phyloP scores from a whole-genome alignment of 352 stramenopile genomes.

The Globisporangium radiosum region DNA sequence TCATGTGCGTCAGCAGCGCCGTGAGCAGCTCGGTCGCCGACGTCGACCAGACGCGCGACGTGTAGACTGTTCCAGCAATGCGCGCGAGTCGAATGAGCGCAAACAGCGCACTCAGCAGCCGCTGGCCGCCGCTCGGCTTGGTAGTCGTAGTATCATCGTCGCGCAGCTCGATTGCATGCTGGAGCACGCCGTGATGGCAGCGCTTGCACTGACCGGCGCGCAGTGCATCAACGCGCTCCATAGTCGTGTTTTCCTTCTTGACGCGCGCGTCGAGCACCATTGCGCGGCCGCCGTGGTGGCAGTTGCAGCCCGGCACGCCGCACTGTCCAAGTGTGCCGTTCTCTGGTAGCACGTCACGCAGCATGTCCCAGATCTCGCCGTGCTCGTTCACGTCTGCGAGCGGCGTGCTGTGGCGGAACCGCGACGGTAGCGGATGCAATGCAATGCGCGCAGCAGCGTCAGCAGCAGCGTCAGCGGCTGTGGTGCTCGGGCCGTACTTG shows the following conservation, averaged over 20 bases:
- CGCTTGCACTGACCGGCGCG: conserved; percentile 37
- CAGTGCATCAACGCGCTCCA: conserved; percentile 22
- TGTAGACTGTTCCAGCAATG: conserved; percentile 44
- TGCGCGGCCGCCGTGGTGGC: conserved; percentile 33
- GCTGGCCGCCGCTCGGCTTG: conserved; percentile 46
- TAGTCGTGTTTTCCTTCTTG: conserved; percentile 18
- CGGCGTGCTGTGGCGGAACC: conserved; percentile 13
- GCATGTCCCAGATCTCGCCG: conserved; percentile 26
- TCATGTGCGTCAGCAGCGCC: conserved; percentile 38
- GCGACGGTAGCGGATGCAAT: conserved; percentile 10
- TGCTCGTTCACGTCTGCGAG: conserved; percentile 25
- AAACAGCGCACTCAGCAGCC: conserved; percentile 50
- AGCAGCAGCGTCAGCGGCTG: neutral
- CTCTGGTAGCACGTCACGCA: conserved; percentile 52
- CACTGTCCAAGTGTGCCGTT: conserved; percentile 40
- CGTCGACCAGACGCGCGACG: conserved; percentile 57
- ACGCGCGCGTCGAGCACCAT: conserved; percentile 17
- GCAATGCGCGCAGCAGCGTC: conserved; percentile 14
- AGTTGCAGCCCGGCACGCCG: conserved; percentile 59
- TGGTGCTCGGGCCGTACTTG: conserved; percentile 4
- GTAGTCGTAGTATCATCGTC: conserved; percentile 14
- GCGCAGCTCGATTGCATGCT: conserved; percentile 47
- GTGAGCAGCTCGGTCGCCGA: conserved; percentile 42
- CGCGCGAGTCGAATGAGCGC: conserved; percentile 50
- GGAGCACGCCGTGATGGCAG: conserved; percentile 64